Evolutionary conservation across 164 flowering plant genomes (phyloP), one percentile per base, ranked within the genome.

Genomic region (Saururus chinensis): DNA sequence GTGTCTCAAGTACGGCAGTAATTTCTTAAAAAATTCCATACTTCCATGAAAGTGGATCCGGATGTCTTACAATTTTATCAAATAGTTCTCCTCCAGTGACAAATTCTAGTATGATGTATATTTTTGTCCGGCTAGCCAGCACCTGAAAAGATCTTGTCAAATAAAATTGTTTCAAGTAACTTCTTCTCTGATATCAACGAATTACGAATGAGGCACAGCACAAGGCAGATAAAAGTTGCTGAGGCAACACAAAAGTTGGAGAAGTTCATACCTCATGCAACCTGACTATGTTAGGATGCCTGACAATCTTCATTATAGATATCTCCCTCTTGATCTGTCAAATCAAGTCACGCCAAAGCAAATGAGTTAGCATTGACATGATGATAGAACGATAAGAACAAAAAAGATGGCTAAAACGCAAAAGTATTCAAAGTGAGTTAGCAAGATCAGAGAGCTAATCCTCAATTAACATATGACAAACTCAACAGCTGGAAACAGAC

Each of bases 261-360:
- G 14, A 45, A 0, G 17, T 40, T 41, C 69, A 64, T 77, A 93
- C 99, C 97, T 93, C 99, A 64, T 87, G 84, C 72, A 93, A 67
- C 68, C 88, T 73, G 45, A 93, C 95, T 61, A 93, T 87, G 75
- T 82, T 69, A 19, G 97, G 97, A 81, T 93, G 99, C 70, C 97
- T 79, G 45, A 93, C 97, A 77, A 93, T 84, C 87, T 93, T 93
- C 99, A 93, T 93, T 66, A 93, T 85, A 22, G 99, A 93, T 79
- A 93, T 93, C 77, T 93, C 97, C 74, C 87, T 80, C 79, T 83
- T 90, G 63, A 93, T 93, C 99, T 93, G 82, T 30, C 37, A 2
- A 2, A 30, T 30, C 37, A 30, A 30, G 37, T 6, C 2, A 6
- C 2, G 2, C 2, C 37, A 30, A 30, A 30, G 37, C 6, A 2